Evolutionary conservation across 2,329 filamentous ascomycete species (phyloP).

Genomic region (Penicillium paneum): DNA sequence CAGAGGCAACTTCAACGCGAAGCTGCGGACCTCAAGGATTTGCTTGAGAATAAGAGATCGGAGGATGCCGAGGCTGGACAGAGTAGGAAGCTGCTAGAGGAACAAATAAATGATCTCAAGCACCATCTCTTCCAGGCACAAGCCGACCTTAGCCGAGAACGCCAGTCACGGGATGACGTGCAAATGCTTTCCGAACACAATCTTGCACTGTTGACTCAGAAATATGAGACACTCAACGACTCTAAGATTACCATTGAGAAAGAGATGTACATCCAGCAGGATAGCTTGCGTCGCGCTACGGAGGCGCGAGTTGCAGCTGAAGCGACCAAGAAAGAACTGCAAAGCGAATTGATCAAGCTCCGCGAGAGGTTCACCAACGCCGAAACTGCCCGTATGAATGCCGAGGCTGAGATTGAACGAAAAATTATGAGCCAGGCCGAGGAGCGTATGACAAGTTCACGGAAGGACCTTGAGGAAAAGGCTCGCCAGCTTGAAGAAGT

Average conservation of each 20-base stretch:
- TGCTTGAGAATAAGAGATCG: slow-evolving; percentile 83
- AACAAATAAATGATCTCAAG: slow-evolving; percentile 84
- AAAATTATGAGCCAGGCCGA: slow-evolving; percentile 73
- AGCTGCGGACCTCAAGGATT: slow-evolving; percentile 77
- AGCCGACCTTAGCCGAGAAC: slow-evolving; percentile 82
- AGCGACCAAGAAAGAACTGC: slow-evolving; percentile 82
- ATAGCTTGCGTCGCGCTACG: slow-evolving; percentile 79
- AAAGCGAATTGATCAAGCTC: slow-evolving; percentile 76
- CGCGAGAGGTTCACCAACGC: slow-evolving; percentile 79
- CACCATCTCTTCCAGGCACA: slow-evolving; percentile 79
- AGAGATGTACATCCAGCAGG: slow-evolving; percentile 93
- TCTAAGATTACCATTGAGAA: slow-evolving; percentile 97
- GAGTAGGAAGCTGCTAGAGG: slow-evolving; percentile 76
- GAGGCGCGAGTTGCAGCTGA: slow-evolving; percentile 78
- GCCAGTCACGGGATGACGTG: slow-evolving; percentile 91
- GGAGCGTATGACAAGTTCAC: slow-evolving; percentile 74
- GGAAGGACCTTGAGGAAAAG: slow-evolving; percentile 76
- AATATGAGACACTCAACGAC: slow-evolving; percentile 83
- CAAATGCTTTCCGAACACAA: slow-evolving; percentile 88
- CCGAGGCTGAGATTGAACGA: slow-evolving; percentile 75
- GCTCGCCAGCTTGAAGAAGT: slow-evolving; percentile 73
- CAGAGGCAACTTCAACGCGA: slow-evolving; percentile 83
- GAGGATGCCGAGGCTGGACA: slow-evolving; percentile 83
- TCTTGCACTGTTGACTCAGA: slow-evolving; percentile 73
- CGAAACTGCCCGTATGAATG: slow-evolving; percentile 80